Conservation (phyloP, 2,329 filamentous ascomycete genomes). For the Colletotrichum endophyticum region DNA sequence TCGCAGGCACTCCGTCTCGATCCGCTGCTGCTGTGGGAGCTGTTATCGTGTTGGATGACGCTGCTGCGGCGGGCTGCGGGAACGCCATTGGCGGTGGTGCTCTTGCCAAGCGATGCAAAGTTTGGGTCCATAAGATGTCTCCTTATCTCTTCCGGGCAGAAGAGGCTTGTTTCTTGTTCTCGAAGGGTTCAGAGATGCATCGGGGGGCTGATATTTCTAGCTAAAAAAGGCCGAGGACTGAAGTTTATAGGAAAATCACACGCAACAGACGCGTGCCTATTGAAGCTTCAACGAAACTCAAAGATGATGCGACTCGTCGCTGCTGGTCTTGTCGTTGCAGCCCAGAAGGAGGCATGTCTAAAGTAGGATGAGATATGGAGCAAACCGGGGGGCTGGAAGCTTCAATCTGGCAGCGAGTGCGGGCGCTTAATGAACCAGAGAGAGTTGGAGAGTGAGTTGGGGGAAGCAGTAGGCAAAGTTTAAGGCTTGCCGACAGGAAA, state of each 20-base stretch:
- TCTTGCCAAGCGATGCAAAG: background rate
- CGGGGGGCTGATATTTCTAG: background rate
- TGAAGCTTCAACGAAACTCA: background rate
- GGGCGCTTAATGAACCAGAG: background rate
- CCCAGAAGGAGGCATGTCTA: background rate
- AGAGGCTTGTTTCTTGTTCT: background rate
- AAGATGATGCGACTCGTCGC: background rate
- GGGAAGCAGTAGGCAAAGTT: background rate
- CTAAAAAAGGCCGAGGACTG: background rate
- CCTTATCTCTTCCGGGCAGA: background rate
- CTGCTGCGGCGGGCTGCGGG: background rate
- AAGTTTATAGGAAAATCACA: background rate
- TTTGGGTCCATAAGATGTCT: background rate
- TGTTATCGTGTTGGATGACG: background rate
- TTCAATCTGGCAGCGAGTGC: background rate
- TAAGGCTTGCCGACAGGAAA: background rate
- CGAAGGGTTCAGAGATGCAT: background rate
- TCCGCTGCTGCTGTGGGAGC: background rate
- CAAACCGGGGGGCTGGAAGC: background rate
- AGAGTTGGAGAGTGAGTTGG: background rate
- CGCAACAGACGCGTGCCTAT: background rate
- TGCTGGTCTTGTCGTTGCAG: background rate
- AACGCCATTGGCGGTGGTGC: background rate
- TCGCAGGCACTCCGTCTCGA: background rate
- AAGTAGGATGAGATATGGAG: background rate